Base-by-base conservation (phyloP, 768 basidiomycete species). In the Lyophyllum semitale region DNA sequence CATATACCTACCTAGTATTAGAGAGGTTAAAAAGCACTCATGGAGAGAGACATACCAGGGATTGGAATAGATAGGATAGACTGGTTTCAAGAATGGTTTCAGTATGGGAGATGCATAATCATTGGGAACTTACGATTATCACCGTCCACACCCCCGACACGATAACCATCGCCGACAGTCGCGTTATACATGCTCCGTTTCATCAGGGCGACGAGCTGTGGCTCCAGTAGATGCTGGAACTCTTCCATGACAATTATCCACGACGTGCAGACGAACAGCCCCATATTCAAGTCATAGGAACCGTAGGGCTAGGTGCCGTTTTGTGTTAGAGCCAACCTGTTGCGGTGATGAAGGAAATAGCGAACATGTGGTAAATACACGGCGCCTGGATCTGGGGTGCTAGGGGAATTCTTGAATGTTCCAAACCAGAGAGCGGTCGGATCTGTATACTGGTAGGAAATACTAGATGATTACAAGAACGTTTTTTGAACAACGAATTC, bases 141-240 rank as follows among this genome's bases (percentile, higher is more conserved):
- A 4, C 61, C 64, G 47, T 71, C 59, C 25, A 71, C 56, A 4
- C 69, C 69, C 1, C 66, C 68, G 23, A 69, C 66, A 18, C 69
- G 63, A 55, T 69, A 69, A 3, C 68, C 68, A 43, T 71, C 69
- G 4, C 69, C 69, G 17, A 71, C 56, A 4, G 67, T 71, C 13
- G 69, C 66, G 51, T 71, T 69, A 48, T 68, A 71, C 69, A 71
- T 68, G 48, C 69, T 71, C 38, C 60, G 23, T 47, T 68, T 64
- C 49, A 71, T 63, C 20, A 69, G 51, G 4, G 32, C 40, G 0
- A 69, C 58, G 23, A 71, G 32, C n/a, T 50, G 43, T 11, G 66
- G 64, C 29, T 67, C 61, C 23, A 71, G 52, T 6, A 71, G 55
- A 44, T 67, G 59, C 27, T 58, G 59, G 53, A 71, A 71, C 46